Evolutionary conservation across 2,329 filamentous ascomycete genomes (phyloP), one percentile per base, ranked within the genome.

Genomic region (Fusarium sp.): DNA sequence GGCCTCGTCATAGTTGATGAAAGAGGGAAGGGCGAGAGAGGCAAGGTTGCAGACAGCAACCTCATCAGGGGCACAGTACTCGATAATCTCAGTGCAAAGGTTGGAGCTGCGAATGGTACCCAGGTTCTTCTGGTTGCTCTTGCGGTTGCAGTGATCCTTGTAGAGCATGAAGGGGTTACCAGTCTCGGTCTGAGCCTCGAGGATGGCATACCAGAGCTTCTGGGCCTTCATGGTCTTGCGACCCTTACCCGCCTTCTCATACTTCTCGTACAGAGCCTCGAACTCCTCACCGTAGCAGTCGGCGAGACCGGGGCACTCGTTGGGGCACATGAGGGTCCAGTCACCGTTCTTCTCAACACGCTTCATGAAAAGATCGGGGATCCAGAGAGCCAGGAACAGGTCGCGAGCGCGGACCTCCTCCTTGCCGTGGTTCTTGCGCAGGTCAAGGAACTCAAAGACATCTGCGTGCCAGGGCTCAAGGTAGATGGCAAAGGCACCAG

Each of bases 71-170:
- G 96, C 93, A 71, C 87, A 96, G 86, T 97, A 99, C 85, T 99
- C 96, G 71, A 99, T 88, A 75, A 99, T 99, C 83, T 99, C 96
- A 55, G 95, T 98, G 89, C 96, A 99, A 53, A 99, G 87, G 82
- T 99, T 99, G 77, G 96, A 99, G 86, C 93, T 97, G 81, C 93
- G 93, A 76, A 99, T 99, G 68, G 94, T 97, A 72, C 96, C 96
- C 31, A 99, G 87, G 83, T 99, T 99, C 91, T 99, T 98, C 85
- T 99, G 96, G 88, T 99, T 99, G 87, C 94, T 97, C 91, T 99
- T 99, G 81, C 90, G 90, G 89, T 99, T 99, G 89, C 92, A 95
- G 77, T 90, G 88, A 83, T 99, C 96, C 87, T 99, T 99, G 90
- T 99, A 99, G 65, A 98, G 90, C 93, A 99, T 99, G 84, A 97